Evolutionary conservation across 345 rosid species (phyloP).

Genomic region (Salix brachista): DNA sequence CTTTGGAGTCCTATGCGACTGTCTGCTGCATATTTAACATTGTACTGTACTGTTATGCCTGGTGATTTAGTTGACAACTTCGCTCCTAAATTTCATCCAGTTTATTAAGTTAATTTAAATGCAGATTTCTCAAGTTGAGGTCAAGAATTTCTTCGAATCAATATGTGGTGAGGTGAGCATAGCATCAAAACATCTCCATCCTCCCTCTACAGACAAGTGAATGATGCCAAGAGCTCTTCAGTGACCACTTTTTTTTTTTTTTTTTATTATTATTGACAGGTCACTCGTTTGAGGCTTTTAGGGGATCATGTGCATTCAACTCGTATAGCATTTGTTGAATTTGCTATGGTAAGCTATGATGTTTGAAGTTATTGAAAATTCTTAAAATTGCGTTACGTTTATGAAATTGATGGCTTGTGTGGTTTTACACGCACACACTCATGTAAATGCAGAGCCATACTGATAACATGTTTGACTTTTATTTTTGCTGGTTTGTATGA

Average conservation of each 20-base stretch:
- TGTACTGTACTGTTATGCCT: neutral
- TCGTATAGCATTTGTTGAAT: conserved; percentile 87
- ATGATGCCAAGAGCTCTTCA: neutral
- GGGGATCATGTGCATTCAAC: conserved; percentile 84
- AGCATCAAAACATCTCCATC: neutral
- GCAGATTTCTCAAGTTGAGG: conserved; percentile 79
- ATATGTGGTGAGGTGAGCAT: conserved; percentile 82
- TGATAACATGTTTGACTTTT: neutral
- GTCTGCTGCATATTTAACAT: neutral
- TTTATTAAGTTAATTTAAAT: conserved; percentile 1
- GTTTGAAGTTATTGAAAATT: neutral
- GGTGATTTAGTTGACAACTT: neutral
- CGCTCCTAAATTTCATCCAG: neutral
- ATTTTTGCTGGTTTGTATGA: neutral
- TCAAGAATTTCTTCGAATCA: conserved; percentile 69
- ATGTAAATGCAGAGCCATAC: neutral
- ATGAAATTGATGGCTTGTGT: neutral
- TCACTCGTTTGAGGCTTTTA: conserved; percentile 77
- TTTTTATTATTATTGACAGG: conserved; percentile 36
- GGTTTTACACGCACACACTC: neutral
- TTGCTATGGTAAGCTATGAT: conserved; percentile 57
- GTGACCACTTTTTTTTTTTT: neutral
- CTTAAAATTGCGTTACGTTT: neutral
- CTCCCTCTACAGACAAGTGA: neutral
- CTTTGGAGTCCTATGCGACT: neutral